Evolutionary conservation across 306 rosid genomes (phyloP), one percentile per base, ranked within the genome.

Genomic region (Dalbergia cultrata): DNA sequence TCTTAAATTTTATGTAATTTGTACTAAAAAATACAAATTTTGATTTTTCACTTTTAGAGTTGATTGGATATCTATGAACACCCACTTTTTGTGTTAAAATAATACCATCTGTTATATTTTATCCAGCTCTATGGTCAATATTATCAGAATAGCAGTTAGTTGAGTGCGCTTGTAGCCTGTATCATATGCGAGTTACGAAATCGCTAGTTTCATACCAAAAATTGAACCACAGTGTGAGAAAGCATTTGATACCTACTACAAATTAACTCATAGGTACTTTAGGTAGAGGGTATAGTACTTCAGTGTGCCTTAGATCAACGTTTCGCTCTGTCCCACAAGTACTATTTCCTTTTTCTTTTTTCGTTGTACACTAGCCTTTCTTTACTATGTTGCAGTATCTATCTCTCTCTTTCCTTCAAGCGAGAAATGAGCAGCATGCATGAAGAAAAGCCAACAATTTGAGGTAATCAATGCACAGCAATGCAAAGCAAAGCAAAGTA

Each of bases 371-470:
- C 3, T 35, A 35, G 6, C 7, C 7, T 35, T 35, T 35, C 7
- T 62, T 67, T 53, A n/a, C 16, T 14, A 50, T 68, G 77, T 76
- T 71, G 70, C 16, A 75, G 17, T 22, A 22, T 71, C 8, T 16
- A 50, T 14, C 58, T 47, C 3, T 34, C 47, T 39, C 70, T 81
- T 31, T 70, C 41, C 12, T 33, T 53, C 59, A 70, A 59, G 78
- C 53, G 54, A 61, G 54, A 61, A 76, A 61, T 61, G 59, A 76
- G 26, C 26, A 22, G 26, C 54, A 59, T 68, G 52, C 60, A 39
- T 12, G 16, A 65, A 65, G 75, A 81, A 73, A 81, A 17, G 41
- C 53, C 67, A 82, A 14, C 61, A 31, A 47, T 57, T 59, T 59
- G 82, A 70, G 37, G 9, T 49, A 67, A 50, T 75, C 45, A 43